phyloP scores from a whole-genome alignment of 371 early-diverging fungal genomes.

The Mucor indicus region DNA sequence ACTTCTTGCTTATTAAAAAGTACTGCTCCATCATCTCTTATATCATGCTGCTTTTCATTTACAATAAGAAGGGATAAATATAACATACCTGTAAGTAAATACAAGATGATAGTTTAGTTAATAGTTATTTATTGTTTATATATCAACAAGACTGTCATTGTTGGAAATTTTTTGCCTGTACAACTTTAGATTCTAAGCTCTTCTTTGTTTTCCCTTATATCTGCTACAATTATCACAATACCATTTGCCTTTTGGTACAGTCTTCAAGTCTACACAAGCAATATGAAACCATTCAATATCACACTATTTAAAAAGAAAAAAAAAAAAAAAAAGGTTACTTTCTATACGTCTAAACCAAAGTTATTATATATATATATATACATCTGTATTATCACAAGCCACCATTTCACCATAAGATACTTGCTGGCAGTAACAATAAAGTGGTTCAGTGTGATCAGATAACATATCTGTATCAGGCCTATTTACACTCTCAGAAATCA shows the following conservation, averaged over 20 bases:
- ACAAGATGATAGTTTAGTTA: background rate
- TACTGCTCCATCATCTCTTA: slow-evolving; percentile 36
- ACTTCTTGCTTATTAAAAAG: slow-evolving; percentile 78
- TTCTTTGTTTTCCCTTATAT: slow-evolving; percentile 56
- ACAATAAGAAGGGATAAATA: slow-evolving; percentile 91
- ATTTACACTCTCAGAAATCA: background rate
- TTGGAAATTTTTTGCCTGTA: slow-evolving; percentile 82
- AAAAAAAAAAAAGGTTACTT: background rate
- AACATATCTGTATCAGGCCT: slow-evolving; percentile 58
- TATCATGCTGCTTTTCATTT: slow-evolving; percentile 88
- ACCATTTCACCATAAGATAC: slow-evolving; percentile 98
- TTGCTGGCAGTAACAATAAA: slow-evolving; percentile 93
- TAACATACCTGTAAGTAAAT: slow-evolving; percentile 68
- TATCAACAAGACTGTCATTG: slow-evolving; percentile 59
- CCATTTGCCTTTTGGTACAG: slow-evolving; percentile 91
- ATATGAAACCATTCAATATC: slow-evolving; percentile 96
- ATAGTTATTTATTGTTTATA: background rate
- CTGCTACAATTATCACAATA: slow-evolving; percentile 80
- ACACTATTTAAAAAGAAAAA: slow-evolving; percentile 54
- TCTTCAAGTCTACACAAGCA: slow-evolving; percentile 85
- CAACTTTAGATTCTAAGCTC: too few relatives aligned
- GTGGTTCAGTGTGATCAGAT: slow-evolving; percentile 94
- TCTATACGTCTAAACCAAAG: background rate
- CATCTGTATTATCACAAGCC: slow-evolving; percentile 91
- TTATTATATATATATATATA: slow-evolving; percentile 31